These are phyloP conservation scores for Lentithecium fluviatile DNA, from an alignment of 495 filamentous ascomycete species.

Conservation along the genomic window DNA sequence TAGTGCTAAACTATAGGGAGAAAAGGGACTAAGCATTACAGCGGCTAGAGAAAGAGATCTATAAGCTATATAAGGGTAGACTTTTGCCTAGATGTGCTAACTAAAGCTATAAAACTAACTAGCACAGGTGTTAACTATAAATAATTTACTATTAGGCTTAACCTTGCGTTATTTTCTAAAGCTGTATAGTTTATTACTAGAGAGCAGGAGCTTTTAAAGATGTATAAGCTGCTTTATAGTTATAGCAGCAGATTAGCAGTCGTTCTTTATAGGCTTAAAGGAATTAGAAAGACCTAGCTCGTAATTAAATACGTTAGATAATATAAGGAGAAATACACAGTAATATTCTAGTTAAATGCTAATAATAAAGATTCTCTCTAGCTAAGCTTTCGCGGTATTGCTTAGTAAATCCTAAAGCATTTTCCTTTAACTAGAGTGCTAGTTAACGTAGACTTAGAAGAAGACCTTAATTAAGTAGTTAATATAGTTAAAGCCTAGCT, in stretches of 20 bases:
- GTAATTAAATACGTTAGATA: conserved; percentile 3
- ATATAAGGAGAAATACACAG: conserved; percentile 20
- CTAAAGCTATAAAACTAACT: conserved; percentile 8
- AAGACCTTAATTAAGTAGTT: too few relatives aligned
- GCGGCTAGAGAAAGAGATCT: conserved; percentile 18
- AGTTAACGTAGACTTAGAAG: too few relatives aligned
- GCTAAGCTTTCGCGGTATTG: background rate
- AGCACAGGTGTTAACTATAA: conserved; percentile 23
- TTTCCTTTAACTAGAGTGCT: too few relatives aligned
- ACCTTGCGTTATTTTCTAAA: conserved; percentile 22
- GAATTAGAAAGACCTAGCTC: conserved; percentile 25
- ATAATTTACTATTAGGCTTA: conserved; percentile 20
- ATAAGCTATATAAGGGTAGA: conserved; percentile 18
- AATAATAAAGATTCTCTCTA: conserved; percentile 16
- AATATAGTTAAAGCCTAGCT: too few relatives aligned
- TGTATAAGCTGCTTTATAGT: conserved; percentile 23
- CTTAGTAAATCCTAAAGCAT: too few relatives aligned
- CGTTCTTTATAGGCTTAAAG: conserved; percentile 17
- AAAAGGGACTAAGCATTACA: conserved; percentile 13
- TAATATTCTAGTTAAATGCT: conserved; percentile 22
- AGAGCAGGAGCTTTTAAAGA: conserved; percentile 25
- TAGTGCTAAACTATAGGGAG: conserved; percentile 19
- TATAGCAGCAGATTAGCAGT: background rate
- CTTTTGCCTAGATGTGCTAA: background rate
- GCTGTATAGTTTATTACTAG: conserved; percentile 28